Conservation (phyloP, 2,329 filamentous ascomycete genomes). For the Coccinonectria pachysandricola region DNA sequence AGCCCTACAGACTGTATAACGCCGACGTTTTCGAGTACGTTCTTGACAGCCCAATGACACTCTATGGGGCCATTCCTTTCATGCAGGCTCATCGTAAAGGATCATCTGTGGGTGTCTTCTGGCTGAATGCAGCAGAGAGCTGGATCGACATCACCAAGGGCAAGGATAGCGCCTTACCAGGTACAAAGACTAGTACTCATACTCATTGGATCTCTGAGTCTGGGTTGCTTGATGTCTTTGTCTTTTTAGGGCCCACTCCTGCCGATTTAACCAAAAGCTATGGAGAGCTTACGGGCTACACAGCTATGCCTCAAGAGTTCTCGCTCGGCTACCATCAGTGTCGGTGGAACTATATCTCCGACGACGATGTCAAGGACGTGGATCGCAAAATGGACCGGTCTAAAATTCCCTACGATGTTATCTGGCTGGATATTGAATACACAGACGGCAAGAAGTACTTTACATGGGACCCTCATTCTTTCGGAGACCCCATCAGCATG, state of each 20-base stretch:
- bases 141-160: constrained; percentile 92
- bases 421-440: constrained; percentile 98
- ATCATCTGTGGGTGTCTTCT: constrained; percentile 92
- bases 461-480: constrained; percentile 86
- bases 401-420: constrained; percentile 94
- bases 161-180: constrained; percentile 58
- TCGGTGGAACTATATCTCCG: constrained; percentile 96
- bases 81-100: constrained; percentile 95
- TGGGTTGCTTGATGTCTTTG: constrained; percentile 82
- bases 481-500: constrained; percentile 79
- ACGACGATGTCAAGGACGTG: constrained; percentile 94
- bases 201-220: constrained; percentile 97
- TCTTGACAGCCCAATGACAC: constrained; percentile 93
- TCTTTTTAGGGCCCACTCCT: constrained; percentile 84
- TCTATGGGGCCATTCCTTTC: constrained; percentile 94
- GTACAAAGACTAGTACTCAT: constrained; percentile 62
- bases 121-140: constrained; percentile 93
- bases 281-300: constrained; percentile 82
- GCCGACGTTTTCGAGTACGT: constrained; percentile 97
- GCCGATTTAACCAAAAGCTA: constrained; percentile 74
- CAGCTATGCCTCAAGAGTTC: constrained; percentile 85
- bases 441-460: constrained; percentile 97
- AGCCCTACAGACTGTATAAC: constrained; percentile 94
- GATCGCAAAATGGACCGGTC: constrained; percentile 93
- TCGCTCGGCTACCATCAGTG: constrained; percentile 93